phyloP scores from a whole-genome alignment of 495 filamentous ascomycete species.

The Aspergillus ostianus region DNA sequence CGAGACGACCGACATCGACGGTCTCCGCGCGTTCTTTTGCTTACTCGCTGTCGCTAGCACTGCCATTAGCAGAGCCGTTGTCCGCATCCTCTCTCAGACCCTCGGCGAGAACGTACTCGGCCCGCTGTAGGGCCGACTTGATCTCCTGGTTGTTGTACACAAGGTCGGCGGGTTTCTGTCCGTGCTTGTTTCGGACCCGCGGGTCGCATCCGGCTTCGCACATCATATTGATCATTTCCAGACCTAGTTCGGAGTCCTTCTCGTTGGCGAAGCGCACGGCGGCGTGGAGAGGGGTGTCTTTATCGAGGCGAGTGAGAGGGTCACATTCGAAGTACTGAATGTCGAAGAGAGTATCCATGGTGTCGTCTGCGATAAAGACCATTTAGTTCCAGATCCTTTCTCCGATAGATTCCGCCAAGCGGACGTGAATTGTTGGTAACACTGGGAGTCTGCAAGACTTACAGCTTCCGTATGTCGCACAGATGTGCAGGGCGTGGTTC shows the following conservation, averaged over 20 bases:
- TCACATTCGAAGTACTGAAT: conserved; percentile 94
- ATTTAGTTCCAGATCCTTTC: neutral
- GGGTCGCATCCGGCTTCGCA: conserved; percentile 88
- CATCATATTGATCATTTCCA: conserved; percentile 80
- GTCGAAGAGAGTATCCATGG: conserved; percentile 90
- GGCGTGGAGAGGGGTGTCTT: conserved; percentile 87
- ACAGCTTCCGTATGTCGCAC: conserved; percentile 84
- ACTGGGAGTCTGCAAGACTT: conserved; percentile 30
- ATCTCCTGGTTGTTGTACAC: conserved; percentile 63
- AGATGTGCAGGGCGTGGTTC: conserved; percentile 84
- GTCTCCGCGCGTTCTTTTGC: neutral
- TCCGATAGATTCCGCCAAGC: neutral
- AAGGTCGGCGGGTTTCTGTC: conserved; percentile 42
- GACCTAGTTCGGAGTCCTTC: conserved; percentile 61
- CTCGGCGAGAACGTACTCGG: conserved; percentile 65
- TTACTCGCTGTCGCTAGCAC: conserved; percentile 46
- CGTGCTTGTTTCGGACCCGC: conserved; percentile 47
- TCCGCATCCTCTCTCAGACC: conserved; percentile 34
- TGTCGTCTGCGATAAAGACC: conserved; percentile 62
- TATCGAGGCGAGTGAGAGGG: conserved; percentile 73
- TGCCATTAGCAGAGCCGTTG: conserved; percentile 32
- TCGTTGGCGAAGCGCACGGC: conserved; percentile 82
- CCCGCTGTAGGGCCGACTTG: conserved; percentile 64
- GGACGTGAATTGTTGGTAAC: neutral
- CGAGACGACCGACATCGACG: neutral